Base-by-base conservation (phyloP, 176 grass and related monocot genomes). In the Zizania latifolia region DNA sequence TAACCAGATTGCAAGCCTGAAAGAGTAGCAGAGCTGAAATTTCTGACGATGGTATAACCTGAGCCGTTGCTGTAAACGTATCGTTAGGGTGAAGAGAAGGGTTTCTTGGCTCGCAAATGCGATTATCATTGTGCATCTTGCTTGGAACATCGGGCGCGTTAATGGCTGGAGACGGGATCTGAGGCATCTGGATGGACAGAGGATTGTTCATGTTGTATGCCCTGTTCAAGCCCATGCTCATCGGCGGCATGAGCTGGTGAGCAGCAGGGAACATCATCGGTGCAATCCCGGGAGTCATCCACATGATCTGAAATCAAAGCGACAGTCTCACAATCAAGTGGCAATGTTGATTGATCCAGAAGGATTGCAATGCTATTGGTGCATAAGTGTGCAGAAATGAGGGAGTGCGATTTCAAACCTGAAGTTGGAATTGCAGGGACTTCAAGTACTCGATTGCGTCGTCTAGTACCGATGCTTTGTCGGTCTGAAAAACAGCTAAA, bases 401-500 rank as follows among this genome's bases (percentile, higher is more conserved):
- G 15, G 32, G 62, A 70, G n/a, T 65, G 23, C 37, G 11, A 45
- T 70, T 70, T 63, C 30, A 19, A 39, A 93, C 91, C 95, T 98
- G 95, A 86, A 98, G 75, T 86, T 98, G 95, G 82, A 94, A n/a
- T 66, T 99, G 95, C 7, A 99, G 82, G 36, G 95, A 88, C 63
- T 99, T 99, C 59, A 99, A 24, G 77, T 99, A 99, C 53, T 99
- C 95, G 40, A 99, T 99, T 81, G 91, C 70, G 39, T 99, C 91
- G 41, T 92, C 91, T 21, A 94, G 74, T 60, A 99, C 88, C 5
- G 95, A 99, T 35, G 95, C 92, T 85, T 94, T 99, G 68, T 99
- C 89, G 0, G 82, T 88, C 91, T 99, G 84, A 80, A 78, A 76
- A 75, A 70, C 23, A 53, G 4, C 28, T 30, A 4, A 40, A 61